Percentiles rank a stretch among this genome's conserved stretches.
Evolutionary conservation across 176 grass and related monocot genomes (phyloP).

Genomic region (Ensete glaucum): DNA sequence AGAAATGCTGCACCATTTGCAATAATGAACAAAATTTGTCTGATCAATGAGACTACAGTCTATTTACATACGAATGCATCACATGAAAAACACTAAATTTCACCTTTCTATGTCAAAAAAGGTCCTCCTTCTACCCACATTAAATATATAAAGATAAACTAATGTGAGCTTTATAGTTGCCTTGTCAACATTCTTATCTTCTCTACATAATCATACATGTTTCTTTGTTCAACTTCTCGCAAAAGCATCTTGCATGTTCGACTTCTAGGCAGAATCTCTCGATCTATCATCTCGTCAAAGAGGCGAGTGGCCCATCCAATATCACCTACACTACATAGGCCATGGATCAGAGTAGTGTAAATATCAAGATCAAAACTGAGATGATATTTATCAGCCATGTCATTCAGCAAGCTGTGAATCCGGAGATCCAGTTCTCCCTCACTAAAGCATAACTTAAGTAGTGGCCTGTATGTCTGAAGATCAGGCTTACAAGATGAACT

Average conservation of each 20-base stretch:
- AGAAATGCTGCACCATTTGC: background rate
- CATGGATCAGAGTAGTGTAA: constrained; percentile 63
- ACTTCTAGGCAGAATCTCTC: constrained; percentile 51
- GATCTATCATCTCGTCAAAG: constrained; percentile 80
- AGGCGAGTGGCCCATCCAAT: constrained; percentile 40
- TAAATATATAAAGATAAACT: background rate
- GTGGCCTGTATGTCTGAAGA: constrained; percentile 63
- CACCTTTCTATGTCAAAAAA: background rate
- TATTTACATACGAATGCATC: too few relatives aligned
- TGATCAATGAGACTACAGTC: background rate
- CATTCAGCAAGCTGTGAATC: constrained; percentile 33
- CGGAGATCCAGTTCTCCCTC: constrained; percentile 34
- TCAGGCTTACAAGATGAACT: constrained; percentile 52
- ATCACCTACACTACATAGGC: constrained; percentile 53
- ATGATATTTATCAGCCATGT: constrained; percentile 43
- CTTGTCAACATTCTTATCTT: constrained; percentile 36
- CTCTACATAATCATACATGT: constrained; percentile 36
- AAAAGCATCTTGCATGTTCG: constrained; percentile 61
- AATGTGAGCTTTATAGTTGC: constrained; percentile 5
- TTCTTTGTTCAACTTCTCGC: constrained; percentile 40
- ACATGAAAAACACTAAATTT: background rate
- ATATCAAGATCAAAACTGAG: constrained; percentile 81
- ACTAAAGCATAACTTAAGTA: constrained; percentile 52
- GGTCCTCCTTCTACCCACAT: background rate
- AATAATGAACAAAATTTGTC: background rate